Conservation (phyloP, 495 filamentous ascomycete species). For the Daldinia bambusicola region DNA sequence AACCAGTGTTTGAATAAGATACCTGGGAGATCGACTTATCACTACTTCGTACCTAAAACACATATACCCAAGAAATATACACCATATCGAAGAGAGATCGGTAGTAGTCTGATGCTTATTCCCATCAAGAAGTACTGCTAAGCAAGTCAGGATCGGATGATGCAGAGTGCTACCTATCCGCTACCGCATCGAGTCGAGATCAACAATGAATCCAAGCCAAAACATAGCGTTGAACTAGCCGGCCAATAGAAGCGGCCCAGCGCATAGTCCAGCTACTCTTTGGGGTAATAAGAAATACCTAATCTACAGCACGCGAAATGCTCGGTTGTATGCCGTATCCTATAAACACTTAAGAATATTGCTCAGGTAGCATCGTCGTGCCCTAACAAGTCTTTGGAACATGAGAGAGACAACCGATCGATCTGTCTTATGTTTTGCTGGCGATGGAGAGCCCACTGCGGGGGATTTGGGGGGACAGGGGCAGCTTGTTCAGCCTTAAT, state of each 20-base stretch:
- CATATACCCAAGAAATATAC: slow-evolving; percentile 1
- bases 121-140: slow-evolving; percentile 26
- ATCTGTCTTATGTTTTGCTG: neutral
- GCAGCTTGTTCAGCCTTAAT: neutral
- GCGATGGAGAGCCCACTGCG: neutral
- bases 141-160: slow-evolving; percentile 17
- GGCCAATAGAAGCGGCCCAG: slow-evolving; percentile 14
- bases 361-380: neutral
- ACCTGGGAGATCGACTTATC: neutral
- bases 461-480: neutral
- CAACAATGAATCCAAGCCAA: slow-evolving; percentile 37
- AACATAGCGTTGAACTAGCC: slow-evolving; percentile 14
- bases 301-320: neutral
- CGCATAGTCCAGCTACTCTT: slow-evolving; percentile 8
- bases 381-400: neutral
- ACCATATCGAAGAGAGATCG: slow-evolving; percentile 21
- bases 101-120: slow-evolving; percentile 19
- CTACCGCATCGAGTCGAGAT: slow-evolving; percentile 12
- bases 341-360: neutral
- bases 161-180: slow-evolving; percentile 1
- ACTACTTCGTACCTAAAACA: neutral
- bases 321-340: neutral
- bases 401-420: neutral
- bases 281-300: neutral
- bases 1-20: slow-evolving; percentile 25